phyloP scores from a whole-genome alignment of 495 filamentous ascomycete species.

The Rhizodiscina lignyota region DNA sequence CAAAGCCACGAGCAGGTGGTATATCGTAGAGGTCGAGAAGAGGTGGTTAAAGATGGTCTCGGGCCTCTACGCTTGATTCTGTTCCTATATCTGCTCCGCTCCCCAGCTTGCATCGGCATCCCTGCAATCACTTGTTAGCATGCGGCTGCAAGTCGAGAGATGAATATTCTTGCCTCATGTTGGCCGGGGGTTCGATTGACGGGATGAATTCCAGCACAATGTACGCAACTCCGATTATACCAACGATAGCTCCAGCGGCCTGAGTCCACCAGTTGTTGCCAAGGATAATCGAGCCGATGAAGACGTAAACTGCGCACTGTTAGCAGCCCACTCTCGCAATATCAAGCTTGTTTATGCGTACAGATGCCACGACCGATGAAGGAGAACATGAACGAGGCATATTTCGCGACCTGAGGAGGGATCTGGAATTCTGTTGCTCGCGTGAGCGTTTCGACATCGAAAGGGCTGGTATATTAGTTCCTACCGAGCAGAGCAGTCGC shows the following conservation, averaged over 20 bases:
- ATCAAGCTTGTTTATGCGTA: constrained; percentile 31
- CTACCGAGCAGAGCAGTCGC: background rate
- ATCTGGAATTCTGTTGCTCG: constrained; percentile 64
- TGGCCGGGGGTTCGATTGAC: constrained; percentile 89
- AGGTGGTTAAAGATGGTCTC: too few species aligned
- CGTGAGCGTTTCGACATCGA: constrained; percentile 2
- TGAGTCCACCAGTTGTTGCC: constrained; percentile 31
- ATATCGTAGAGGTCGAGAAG: too few species aligned
- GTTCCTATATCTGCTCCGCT: constrained; percentile 82
- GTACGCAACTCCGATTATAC: constrained; percentile 21
- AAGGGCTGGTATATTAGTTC: background rate
- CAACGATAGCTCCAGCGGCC: constrained; percentile 19
- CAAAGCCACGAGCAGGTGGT: too few species aligned
- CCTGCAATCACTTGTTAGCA: constrained; percentile 8
- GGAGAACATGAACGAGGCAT: constrained; percentile 94
- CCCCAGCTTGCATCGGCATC: constrained; percentile 82
- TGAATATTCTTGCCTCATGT: constrained; percentile 51
- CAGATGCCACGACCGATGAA: constrained; percentile 91
- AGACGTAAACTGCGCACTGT: constrained; percentile 67
- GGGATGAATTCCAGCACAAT: constrained; percentile 82
- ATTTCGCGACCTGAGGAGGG: constrained; percentile 77
- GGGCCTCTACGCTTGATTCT: too few species aligned
- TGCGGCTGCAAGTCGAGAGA: background rate
- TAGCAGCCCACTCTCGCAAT: constrained; percentile 4
- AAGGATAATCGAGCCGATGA: constrained; percentile 72